A percentile compares a stretch with the other conserved stretches of the same genome.
Conservation (phyloP, 139 green algal species). For the Penium margaritaceum region DNA sequence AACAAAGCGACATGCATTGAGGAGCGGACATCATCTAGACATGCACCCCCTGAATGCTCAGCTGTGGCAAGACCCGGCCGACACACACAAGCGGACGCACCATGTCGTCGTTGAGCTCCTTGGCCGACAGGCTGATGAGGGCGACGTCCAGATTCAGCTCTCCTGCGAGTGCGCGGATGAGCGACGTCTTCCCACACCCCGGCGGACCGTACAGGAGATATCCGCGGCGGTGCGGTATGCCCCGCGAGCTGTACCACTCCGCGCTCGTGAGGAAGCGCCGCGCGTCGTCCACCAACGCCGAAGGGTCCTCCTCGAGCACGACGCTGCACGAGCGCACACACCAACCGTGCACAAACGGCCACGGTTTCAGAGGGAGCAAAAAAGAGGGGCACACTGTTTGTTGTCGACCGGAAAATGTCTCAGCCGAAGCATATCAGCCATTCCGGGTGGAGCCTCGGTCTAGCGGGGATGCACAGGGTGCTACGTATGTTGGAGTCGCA, state of each 20-base stretch:
- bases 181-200: constrained; percentile 28
- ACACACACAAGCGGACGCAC: background rate
- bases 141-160: constrained; percentile 43
- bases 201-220: constrained; percentile 37
- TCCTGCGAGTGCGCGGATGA: constrained; percentile 49
- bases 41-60: background rate
- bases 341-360: background rate
- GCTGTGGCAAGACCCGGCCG: background rate
- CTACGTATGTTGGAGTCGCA: too few relatives aligned
- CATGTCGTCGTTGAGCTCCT: constrained; percentile 52
- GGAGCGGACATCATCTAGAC: background rate
- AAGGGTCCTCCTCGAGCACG: constrained; percentile 8
- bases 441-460: too few relatives aligned
- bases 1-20: background rate
- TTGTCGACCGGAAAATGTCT: too few relatives aligned
- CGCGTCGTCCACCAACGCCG: constrained; percentile 12
- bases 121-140: constrained; percentile 47
- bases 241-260: constrained; percentile 21
- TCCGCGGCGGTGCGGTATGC: constrained; percentile 20
- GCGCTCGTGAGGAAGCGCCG: constrained; percentile 12
- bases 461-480: too few relatives aligned
- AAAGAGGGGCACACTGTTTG: too few relatives aligned
- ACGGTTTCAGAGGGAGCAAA: too few relatives aligned
- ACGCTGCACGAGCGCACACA: constrained; percentile 12
- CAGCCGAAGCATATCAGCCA: too few relatives aligned